Evolutionary conservation across 2,329 filamentous ascomycete species (phyloP).

Genomic region (Epichloe aotearoae): DNA sequence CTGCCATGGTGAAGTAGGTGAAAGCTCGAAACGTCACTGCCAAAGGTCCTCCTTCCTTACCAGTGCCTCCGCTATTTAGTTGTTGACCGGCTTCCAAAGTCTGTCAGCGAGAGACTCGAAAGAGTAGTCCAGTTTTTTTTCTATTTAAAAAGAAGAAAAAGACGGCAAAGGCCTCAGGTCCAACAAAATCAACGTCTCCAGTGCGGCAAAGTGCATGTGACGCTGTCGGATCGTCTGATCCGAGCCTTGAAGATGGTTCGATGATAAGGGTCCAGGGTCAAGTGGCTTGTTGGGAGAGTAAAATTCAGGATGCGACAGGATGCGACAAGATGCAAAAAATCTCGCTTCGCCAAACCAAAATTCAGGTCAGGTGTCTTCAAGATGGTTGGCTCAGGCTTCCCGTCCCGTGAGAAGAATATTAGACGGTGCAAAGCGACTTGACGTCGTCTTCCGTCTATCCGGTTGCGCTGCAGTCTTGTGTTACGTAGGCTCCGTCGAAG

Average conservation of each 20-base stretch:
- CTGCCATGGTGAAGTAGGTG: constrained; percentile 31
- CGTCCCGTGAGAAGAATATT: constrained; percentile 3
- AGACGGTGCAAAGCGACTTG: constrained; percentile 8
- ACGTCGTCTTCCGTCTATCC: constrained; percentile 10
- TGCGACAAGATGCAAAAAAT: constrained; percentile 8
- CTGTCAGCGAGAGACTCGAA: not conserved
- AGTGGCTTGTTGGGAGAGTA: not conserved
- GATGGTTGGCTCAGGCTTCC: constrained; percentile 4
- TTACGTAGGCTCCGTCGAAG: constrained; percentile 5
- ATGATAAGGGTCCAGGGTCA: not conserved
- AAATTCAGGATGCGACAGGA: constrained; percentile 5
- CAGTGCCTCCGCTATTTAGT: not conserved
- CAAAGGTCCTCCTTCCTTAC: not conserved
- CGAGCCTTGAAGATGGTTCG: not conserved
- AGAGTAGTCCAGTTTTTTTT: not conserved
- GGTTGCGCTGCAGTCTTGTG: constrained; percentile 13
- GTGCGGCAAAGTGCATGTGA: not conserved
- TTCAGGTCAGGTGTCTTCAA: not conserved
- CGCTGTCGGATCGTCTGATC: not conserved
- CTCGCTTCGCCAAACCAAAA: constrained; percentile 7
- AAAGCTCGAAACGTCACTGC: not conserved
- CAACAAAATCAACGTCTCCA: not conserved
- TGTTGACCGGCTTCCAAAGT: not conserved
- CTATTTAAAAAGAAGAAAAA: not conserved
- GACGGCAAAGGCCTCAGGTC: not conserved